phyloP scores from a whole-genome alignment of 768 basidiomycete genomes.

The Xanthoconium purpureum region DNA sequence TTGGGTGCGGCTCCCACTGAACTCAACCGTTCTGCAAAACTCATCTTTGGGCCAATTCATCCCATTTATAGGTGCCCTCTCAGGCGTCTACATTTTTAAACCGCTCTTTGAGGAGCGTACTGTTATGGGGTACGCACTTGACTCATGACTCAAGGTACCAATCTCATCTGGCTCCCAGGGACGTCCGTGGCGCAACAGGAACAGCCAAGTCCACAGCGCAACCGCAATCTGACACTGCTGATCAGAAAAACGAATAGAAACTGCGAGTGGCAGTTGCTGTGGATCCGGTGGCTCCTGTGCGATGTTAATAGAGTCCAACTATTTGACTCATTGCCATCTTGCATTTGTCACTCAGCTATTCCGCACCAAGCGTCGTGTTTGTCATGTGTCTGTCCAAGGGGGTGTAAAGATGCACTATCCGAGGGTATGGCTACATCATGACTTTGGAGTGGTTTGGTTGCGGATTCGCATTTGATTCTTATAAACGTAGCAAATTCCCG shows the following conservation, averaged over 20 bases:
- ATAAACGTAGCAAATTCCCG: slow-evolving; percentile 23
- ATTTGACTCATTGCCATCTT: not conserved
- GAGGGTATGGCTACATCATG: slow-evolving; percentile 7
- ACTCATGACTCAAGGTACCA: not conserved
- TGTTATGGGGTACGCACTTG: slow-evolving; percentile 13
- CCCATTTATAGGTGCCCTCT: slow-evolving; percentile 46
- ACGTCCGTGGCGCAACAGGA: not conserved
- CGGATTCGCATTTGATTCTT: slow-evolving; percentile 16
- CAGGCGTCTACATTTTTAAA: slow-evolving; percentile 67
- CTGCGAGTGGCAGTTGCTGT: not conserved
- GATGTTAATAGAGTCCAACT: not conserved
- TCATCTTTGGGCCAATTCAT: not conserved
- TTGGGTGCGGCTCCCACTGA: slow-evolving; percentile 42
- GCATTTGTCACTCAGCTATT: not conserved
- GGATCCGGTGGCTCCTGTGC: not conserved
- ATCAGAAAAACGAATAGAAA: slow-evolving; percentile 11
- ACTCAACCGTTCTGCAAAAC: not conserved
- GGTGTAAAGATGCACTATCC: slow-evolving; percentile 16
- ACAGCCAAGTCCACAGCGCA: not conserved
- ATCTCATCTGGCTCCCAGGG: slow-evolving; percentile 13
- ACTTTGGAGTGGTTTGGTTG: slow-evolving; percentile 1
- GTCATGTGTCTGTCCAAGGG: slow-evolving; percentile 10
- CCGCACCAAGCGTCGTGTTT: not conserved
- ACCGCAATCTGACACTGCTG: slow-evolving; percentile 2
- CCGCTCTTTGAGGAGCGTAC: slow-evolving; percentile 36